Conservation (phyloP, 345 rosid genomes). For the Eucalyptus microcorys region DNA sequence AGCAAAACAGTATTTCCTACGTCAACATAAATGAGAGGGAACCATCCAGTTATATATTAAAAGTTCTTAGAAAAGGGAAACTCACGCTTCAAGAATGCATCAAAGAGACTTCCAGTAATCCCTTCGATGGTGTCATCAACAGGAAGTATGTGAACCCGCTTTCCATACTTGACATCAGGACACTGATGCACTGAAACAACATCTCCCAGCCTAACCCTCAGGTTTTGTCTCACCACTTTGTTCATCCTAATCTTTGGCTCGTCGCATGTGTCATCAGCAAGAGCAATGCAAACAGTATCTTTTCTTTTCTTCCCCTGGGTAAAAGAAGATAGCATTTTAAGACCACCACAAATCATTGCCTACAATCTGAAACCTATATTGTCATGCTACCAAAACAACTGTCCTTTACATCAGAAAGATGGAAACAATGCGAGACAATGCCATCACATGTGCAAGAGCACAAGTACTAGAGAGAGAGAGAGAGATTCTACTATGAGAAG, state of each 20-base stretch:
- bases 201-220: constrained; percentile 89
- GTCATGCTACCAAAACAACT: not conserved
- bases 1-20: not conserved
- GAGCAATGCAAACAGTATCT: constrained; percentile 80
- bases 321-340: not conserved
- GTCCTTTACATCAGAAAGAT: not conserved
- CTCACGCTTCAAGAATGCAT: constrained; percentile 89
- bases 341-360: not conserved
- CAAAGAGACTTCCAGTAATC: constrained; percentile 85
- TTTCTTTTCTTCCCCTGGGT: constrained; percentile 75
- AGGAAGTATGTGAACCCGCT: constrained; percentile 91
- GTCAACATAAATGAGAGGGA: not conserved
- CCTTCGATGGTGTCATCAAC: constrained; percentile 91
- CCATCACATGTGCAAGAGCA: not conserved
- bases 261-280: constrained; percentile 73
- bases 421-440: not conserved
- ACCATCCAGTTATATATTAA: not conserved
- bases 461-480: not conserved
- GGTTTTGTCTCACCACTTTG: constrained; percentile 76
- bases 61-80: not conserved
- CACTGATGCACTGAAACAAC: constrained; percentile 87
- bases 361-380: not conserved
- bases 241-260: constrained; percentile 89
- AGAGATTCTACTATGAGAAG: not conserved
- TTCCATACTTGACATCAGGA: constrained; percentile 88